Evolutionary conservation across 2,329 filamentous ascomycete genomes (phyloP), one percentile per base, ranked within the genome.

Genomic region (Epichloe sibirici): DNA sequence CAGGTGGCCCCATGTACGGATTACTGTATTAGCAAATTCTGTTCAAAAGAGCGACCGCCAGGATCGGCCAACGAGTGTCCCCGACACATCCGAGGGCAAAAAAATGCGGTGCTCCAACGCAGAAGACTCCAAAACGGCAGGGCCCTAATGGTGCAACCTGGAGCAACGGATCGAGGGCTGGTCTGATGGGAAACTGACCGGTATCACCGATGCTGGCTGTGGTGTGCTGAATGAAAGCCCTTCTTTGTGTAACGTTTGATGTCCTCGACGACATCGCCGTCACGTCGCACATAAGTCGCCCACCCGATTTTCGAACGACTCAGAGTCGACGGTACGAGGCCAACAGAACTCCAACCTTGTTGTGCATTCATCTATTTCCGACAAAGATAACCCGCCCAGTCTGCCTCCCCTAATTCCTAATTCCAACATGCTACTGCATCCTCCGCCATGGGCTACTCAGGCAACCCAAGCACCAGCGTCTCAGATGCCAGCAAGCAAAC

Each of bases 391-490:
- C 15, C 34, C 17, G 28, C 12, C 28, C 8, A 4, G 28, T 11
- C 28, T 31, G 28, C 28, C 3, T 9, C 9, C 17, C 17, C 17
- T 17, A 17, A 17, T 17, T 17, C 9, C 48, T 12, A 49, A 5
- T 7, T 6, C 50, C 40, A 48, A 37, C 11, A 53, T 53, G 52
- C 42, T 8, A 50, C 43, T 37, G 37, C 42, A 13, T 38, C 23
- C 17, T 40, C 25, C 5, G 35, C 37, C 35, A 53, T 51, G 52
- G 52, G 52, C 21, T 53, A 53, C 45, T 47, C 52, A 21, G 52
- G 48, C 48, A 53, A 51, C 44, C 52, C 52, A 34, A 23, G 43
- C 43, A 44, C 43, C 28, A 44, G 48, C 43, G 17, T 40, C 28
- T 37, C 43, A 3, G 44, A 53, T 17, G 13, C 15, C 21, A 31